These are phyloP conservation scores for Leccinum incarnatum DNA, from an alignment of 768 basidiomycete genomes.

Conservation along the genomic window DNA sequence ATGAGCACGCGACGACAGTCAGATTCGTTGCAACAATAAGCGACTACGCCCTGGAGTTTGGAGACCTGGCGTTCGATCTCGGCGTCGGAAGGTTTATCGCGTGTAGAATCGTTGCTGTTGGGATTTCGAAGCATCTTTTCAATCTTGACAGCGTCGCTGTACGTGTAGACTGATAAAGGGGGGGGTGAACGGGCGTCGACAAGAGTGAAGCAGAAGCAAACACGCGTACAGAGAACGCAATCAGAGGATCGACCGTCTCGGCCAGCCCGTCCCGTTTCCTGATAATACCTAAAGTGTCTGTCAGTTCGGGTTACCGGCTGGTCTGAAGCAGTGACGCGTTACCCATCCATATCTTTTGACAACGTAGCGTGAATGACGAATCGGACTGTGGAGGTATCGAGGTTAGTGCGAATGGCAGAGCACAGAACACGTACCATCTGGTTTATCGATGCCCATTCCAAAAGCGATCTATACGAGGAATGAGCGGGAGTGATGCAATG, in stretches of 20 bases:
- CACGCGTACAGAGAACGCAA: conserved; percentile 78
- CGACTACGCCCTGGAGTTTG: conserved; percentile 67
- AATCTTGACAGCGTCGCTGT: conserved; percentile 53
- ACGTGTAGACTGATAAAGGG: conserved; percentile 56
- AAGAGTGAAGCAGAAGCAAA: not conserved
- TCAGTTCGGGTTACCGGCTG: not conserved
- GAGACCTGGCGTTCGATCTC: conserved; percentile 72
- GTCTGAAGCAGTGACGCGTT: conserved; percentile 22
- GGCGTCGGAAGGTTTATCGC: conserved; percentile 33
- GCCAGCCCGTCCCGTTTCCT: conserved; percentile 97
- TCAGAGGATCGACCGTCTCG: conserved; percentile 82
- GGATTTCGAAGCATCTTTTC: conserved; percentile 51
- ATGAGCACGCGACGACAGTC: conserved; percentile 87
- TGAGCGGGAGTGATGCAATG: conserved; percentile 1
- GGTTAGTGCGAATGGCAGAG: not conserved
- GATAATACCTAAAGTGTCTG: conserved; percentile 61
- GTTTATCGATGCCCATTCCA: conserved; percentile 95
- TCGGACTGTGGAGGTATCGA: conserved; percentile 54
- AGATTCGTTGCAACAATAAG: conserved; percentile 75
- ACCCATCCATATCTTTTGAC: conserved; percentile 85
- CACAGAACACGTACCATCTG: conserved; percentile 50
- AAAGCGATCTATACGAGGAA: conserved; percentile 70
- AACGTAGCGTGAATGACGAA: conserved; percentile 88
- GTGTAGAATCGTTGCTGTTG: conserved; percentile 37
- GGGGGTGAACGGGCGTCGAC: not conserved